These are phyloP conservation scores for Skeletonema potamos DNA, from an alignment of 108 stramenopile species.

Conservation along the genomic window DNA sequence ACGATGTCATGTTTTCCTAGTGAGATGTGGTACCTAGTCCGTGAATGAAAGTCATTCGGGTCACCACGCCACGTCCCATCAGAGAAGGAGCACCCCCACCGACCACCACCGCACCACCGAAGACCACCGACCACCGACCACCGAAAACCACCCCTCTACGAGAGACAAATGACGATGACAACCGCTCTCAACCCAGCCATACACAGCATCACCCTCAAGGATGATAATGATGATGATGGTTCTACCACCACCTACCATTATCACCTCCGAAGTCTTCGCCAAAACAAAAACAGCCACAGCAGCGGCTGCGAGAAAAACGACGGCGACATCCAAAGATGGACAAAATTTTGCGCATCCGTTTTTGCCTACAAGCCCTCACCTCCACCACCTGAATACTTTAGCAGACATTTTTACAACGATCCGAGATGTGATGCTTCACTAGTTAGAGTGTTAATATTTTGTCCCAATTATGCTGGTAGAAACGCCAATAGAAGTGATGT, in stretches of 20 bases:
- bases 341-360: slow-evolving; percentile 65
- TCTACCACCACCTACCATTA: background rate
- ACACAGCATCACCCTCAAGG: background rate
- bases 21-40: too few relatives aligned
- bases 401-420: slow-evolving; percentile 72
- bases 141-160: too few relatives aligned
- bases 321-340: slow-evolving; percentile 47
- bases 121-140: too few relatives aligned
- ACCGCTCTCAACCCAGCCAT: background rate
- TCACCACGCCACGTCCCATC: too few relatives aligned
- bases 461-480: too few relatives aligned
- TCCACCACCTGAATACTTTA: slow-evolving; percentile 63
- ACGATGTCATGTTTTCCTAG: too few relatives aligned
- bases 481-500: background rate
- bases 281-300: background rate
- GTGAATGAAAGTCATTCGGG: too few relatives aligned
- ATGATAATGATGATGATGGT: background rate
- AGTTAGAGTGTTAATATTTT: slow-evolving; percentile 48
- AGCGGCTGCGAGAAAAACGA: background rate
- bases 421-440: slow-evolving; percentile 48
- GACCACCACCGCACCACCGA: too few relatives aligned
- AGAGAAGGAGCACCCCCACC: too few relatives aligned
- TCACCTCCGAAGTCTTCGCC: background rate
- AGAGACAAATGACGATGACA: too few relatives aligned
- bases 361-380: slow-evolving; percentile 75